Conservation (phyloP, 495 filamentous ascomycete genomes). For the Neurospora hispaniola region DNA sequence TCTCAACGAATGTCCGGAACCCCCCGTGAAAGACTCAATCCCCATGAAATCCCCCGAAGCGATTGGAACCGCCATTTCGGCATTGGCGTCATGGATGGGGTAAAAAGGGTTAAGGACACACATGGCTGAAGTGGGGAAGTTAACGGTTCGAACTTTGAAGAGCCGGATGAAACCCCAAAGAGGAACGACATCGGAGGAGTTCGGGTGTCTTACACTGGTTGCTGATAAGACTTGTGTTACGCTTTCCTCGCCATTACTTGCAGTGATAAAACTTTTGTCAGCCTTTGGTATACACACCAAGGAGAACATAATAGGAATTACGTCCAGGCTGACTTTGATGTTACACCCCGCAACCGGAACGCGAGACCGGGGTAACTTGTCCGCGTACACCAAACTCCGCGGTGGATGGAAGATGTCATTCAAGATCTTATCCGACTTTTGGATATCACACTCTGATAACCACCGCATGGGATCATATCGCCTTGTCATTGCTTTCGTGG, state of each 20-base stretch:
- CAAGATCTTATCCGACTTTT: not conserved
- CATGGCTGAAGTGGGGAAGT: not conserved
- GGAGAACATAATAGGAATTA: not conserved
- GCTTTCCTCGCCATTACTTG: not conserved
- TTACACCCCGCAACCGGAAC: not conserved
- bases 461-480: not conserved
- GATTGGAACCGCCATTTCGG: not conserved
- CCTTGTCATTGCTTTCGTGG: not conserved
- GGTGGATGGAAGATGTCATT: not conserved
- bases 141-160: not conserved
- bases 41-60: not conserved
- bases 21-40: no score
- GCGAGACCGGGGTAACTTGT: not conserved
- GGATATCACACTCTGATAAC: not conserved
- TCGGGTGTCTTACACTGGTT: not conserved
- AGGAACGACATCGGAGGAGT: not conserved
- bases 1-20: not conserved
- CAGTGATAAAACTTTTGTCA: not conserved
- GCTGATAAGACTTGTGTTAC: not conserved
- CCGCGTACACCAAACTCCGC: not conserved
- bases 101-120: not conserved
- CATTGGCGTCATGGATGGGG: not conserved
- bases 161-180: not conserved
- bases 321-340: not conserved
- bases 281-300: not conserved